A percentile compares a stretch with the other conserved stretches of the same genome.
Conservation (phyloP, 352 stramenopile genomes). For the Phytophthora multivora region DNA sequence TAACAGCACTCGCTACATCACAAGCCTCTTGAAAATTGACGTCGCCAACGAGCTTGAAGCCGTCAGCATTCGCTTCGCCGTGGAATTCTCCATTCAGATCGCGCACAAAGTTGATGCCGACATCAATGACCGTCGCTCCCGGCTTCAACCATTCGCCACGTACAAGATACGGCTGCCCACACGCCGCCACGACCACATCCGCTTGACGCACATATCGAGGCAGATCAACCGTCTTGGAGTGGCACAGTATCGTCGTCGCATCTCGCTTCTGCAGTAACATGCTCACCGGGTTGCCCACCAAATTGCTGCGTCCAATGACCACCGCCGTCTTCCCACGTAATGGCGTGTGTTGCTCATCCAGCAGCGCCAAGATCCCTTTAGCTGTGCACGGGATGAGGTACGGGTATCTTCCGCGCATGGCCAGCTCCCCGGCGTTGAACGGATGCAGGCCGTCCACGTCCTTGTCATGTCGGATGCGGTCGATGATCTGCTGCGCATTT, state of each 20-base stretch:
- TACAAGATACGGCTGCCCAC: constrained; percentile 95
- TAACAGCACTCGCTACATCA: constrained; percentile 91
- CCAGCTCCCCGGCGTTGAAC: constrained; percentile 95
- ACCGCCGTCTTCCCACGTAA: constrained; percentile 96
- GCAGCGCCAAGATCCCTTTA: constrained; percentile 96
- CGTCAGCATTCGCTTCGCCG: constrained; percentile 62
- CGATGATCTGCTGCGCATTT: constrained; percentile 93
- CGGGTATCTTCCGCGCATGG: constrained; percentile 84
- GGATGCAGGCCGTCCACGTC: constrained; percentile 99
- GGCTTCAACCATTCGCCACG: constrained; percentile 96
- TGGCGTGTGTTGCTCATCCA: constrained; percentile 88
- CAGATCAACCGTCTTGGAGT: constrained; percentile 94
- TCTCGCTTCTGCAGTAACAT: constrained; percentile 96
- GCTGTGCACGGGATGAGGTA: constrained; percentile 97
- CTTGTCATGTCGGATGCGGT: constrained; percentile 93
- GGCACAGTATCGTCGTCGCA: constrained; percentile 98
- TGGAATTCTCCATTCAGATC: constrained; percentile 59
- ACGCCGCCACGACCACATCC: constrained; percentile 98
- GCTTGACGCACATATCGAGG: constrained; percentile 88
- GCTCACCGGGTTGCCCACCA: constrained; percentile 97
- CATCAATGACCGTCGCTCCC: constrained; percentile 97
- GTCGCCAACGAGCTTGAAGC: constrained; percentile 98
- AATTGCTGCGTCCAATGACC: constrained; percentile 97
- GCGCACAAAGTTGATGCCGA: constrained; percentile 98
- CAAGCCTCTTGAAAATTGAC: constrained; percentile 91